Percentiles rank a stretch among this genome's conserved stretches.
Conservation (phyloP, 2,329 filamentous ascomycete genomes). For the Ophioceras dolichostomum region DNA sequence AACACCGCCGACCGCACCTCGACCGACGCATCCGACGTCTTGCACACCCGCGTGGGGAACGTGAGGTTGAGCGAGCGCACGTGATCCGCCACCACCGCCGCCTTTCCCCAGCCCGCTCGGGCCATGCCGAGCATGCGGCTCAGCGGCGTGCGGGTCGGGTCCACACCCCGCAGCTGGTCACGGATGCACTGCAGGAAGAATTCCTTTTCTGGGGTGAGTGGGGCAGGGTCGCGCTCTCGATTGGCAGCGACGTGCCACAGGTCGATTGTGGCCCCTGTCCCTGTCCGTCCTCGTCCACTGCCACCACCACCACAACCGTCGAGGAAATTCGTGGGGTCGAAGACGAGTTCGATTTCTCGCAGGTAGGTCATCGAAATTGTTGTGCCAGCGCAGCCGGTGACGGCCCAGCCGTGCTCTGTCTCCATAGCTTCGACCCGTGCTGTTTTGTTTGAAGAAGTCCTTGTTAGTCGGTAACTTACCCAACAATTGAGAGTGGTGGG, state of each 20-base stretch:
- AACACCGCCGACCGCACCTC: slow-evolving; percentile 50
- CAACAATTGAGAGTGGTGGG: neutral
- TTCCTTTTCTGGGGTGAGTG: slow-evolving; percentile 52
- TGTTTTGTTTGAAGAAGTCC: slow-evolving; percentile 24
- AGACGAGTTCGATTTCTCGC: slow-evolving; percentile 60
- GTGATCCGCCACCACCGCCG: slow-evolving; percentile 44
- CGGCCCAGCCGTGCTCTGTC: slow-evolving; percentile 56
- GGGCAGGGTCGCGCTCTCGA: slow-evolving; percentile 37
- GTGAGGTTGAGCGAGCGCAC: slow-evolving; percentile 49
- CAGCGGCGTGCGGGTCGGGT: slow-evolving; percentile 43
- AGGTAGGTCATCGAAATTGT: slow-evolving; percentile 63
- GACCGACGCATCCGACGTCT: slow-evolving; percentile 53
- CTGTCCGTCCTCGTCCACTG: too few relatives aligned
- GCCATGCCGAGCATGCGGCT: slow-evolving; percentile 47
- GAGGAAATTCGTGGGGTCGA: slow-evolving; percentile 55
- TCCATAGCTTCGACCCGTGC: slow-evolving; percentile 55
- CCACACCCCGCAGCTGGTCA: slow-evolving; percentile 50
- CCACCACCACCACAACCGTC: too few relatives aligned
- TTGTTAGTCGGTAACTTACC: neutral
- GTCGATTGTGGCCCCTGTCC: too few relatives aligned
- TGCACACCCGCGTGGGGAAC: slow-evolving; percentile 52
- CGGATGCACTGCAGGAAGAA: slow-evolving; percentile 66
- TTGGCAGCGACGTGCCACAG: slow-evolving; percentile 56
- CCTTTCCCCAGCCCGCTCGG: slow-evolving; percentile 53
- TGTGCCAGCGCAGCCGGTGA: slow-evolving; percentile 49